Conservation (phyloP, 2,329 filamentous ascomycete genomes). For the Monilinia laxa region DNA sequence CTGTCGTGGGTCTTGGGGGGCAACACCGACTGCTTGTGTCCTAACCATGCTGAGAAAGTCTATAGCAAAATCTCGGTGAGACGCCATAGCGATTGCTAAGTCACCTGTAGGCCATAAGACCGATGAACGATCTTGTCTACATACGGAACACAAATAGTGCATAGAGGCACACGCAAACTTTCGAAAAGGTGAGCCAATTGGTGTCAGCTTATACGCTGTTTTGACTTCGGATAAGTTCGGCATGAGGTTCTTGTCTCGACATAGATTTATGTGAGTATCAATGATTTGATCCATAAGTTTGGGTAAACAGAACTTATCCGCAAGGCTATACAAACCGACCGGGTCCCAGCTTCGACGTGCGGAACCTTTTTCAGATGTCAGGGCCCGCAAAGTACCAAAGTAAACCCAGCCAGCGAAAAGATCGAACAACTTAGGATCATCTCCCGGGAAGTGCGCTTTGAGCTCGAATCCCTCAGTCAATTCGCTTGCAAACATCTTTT, state of each 20-base stretch:
- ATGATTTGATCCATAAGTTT: conserved; percentile 11
- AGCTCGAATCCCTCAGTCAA: conserved; percentile 20
- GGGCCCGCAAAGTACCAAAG: neutral
- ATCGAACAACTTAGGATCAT: conserved; percentile 22
- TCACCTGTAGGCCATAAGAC: neutral
- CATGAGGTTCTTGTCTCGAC: rapidly evolving
- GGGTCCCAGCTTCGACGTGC: neutral
- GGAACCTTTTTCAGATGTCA: neutral
- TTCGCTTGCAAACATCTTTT: conserved; percentile 25
- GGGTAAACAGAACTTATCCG: conserved; percentile 6
- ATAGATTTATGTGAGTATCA: neutral
- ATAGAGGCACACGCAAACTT: neutral
- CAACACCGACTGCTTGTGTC: neutral
- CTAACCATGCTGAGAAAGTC: conserved; percentile 1
- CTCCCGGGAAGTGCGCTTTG: conserved; percentile 25
- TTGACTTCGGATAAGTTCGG: rapidly evolving
- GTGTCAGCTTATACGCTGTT: neutral
- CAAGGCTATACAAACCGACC: neutral
- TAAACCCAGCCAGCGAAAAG: conserved; percentile 26
- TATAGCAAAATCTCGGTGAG: neutral
- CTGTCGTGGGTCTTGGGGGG: neutral
- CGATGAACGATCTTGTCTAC: rapidly evolving
- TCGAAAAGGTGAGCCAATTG: neutral
- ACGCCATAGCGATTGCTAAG: neutral
- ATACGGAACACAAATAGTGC: neutral